Evolutionary conservation across 805 yeast species (phyloP).

Genomic region (Kazachstania psychrophila): DNA sequence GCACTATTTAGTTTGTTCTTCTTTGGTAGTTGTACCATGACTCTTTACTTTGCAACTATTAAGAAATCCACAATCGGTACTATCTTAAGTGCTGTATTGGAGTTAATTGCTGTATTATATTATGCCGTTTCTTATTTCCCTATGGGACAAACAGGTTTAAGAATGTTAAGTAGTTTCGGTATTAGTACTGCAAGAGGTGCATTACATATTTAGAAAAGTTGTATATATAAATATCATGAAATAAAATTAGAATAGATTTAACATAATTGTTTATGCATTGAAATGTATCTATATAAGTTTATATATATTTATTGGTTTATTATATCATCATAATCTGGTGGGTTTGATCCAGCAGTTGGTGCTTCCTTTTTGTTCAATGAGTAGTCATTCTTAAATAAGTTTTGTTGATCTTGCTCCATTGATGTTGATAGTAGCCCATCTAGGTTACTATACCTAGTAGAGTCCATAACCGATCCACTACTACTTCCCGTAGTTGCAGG

Average conservation of each 20-base stretch:
- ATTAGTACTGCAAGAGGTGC: constrained; percentile 43
- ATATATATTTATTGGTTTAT: neutral
- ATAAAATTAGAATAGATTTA: too few species aligned
- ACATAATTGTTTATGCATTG: neutral
- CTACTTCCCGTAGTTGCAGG: neutral
- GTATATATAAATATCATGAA: too few species aligned
- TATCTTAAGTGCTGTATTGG: constrained; percentile 62
- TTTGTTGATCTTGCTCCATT: neutral
- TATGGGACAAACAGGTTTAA: constrained; percentile 74
- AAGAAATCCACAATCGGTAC: constrained; percentile 65
- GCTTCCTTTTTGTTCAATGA: neutral
- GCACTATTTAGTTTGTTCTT: constrained; percentile 73
- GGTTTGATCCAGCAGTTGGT: constrained; percentile 13
- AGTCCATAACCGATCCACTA: too few species aligned
- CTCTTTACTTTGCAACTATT: constrained; percentile 69
- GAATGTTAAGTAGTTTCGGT: constrained; percentile 49
- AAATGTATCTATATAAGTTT: constrained; percentile 1
- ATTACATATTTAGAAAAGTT: constrained; percentile 24
- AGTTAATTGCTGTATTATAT: constrained; percentile 79
- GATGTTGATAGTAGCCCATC: neutral
- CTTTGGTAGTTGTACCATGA: constrained; percentile 67
- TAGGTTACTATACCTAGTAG: neutral
- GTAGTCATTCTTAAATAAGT: constrained; percentile 7
- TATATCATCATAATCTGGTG: constrained; percentile 30
- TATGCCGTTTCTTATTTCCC: constrained; percentile 92